Evolutionary conservation across 164 flowering plant genomes (phyloP), one percentile per base, ranked within the genome.

Genomic region (Tinospora cordifolia): DNA sequence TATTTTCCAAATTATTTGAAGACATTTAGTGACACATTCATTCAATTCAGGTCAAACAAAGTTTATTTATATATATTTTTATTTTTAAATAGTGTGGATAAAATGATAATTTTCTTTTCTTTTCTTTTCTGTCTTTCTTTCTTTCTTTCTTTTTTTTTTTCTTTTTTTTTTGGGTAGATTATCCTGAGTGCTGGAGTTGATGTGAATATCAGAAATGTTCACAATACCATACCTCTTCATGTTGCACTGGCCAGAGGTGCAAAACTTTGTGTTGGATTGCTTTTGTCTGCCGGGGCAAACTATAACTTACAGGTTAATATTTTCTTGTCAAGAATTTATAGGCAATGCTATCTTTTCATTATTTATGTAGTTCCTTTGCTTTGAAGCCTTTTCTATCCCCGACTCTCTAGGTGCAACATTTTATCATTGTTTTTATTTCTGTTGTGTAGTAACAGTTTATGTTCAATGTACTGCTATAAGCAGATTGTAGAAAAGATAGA

Each of bases 201-300:
- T 78, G 98, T 89, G 58, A 88, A 95, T 85, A 84, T 91, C 47
- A 84, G 93, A 79, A 90, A 87, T 81, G 80, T 73, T 66, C 96
- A 89, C 59, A 91, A 91, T 72, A 89, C 89, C 21, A 86, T 87
- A 76, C 97, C 99, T 73, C 94, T 95, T 62, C 99, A 95, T 82
- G 91, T 92, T 69, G 99, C 99, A 25, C 81, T 95, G 82, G 92
- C 93, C 65, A 86, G 99, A 85, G 99, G 99, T 69, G 91, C 99
- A 70, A 91, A 87, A 54, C 81, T 83, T 62, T 92, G 99, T 79
- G 93, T 95, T 69, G 96, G 87, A 26, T 78, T 95, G 83, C 97
- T 95, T 60, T 75, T 95, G 75, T 82, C 88, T 72, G 75, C 92
- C 75, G 97, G 98, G 66, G 96, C 99, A 71, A 78, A 92, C 75